phyloP scores from a whole-genome alignment of 805 yeast genomes.

The Priceomyces haplophilus region DNA sequence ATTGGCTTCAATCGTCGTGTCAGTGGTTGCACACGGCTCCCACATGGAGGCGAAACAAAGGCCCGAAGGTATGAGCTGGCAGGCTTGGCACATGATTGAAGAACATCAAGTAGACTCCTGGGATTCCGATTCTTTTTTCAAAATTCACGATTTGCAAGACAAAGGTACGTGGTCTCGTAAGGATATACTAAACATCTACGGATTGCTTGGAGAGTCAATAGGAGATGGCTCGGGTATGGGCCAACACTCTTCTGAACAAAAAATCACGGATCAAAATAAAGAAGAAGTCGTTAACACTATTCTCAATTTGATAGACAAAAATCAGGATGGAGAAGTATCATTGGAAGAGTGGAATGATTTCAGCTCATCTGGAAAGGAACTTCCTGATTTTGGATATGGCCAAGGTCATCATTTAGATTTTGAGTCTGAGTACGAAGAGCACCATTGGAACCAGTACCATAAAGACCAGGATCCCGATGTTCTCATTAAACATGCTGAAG shows the following conservation, averaged over 20 bases:
- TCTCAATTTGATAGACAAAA: slow-evolving; percentile 57
- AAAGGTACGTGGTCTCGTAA: slow-evolving; percentile 51
- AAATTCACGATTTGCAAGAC: slow-evolving; percentile 67
- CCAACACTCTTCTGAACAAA: slow-evolving; percentile 42
- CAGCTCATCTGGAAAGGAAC: slow-evolving; percentile 57
- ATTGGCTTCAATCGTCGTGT: not conserved
- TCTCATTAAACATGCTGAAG: slow-evolving; percentile 77
- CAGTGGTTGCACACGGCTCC: slow-evolving; percentile 6
- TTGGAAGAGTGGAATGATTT: slow-evolving; percentile 69
- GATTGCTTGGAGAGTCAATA: slow-evolving; percentile 68
- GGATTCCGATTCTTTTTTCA: slow-evolving; percentile 75
- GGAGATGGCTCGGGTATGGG: slow-evolving; percentile 94
- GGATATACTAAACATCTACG: slow-evolving; percentile 81
- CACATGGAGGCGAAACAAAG: slow-evolving; percentile 9
- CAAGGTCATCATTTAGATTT: slow-evolving; percentile 94
- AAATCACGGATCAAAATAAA: slow-evolving; percentile 51
- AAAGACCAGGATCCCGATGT: slow-evolving; percentile 80
- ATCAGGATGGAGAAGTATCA: slow-evolving; percentile 63
- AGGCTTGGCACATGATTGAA: slow-evolving; percentile 83
- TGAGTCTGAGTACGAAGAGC: slow-evolving; percentile 89
- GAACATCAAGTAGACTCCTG: slow-evolving; percentile 79
- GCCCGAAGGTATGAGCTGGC: slow-evolving; percentile 66
- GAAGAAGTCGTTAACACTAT: slow-evolving; percentile 55
- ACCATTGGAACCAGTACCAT: slow-evolving; percentile 87
- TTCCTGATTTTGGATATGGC: slow-evolving; percentile 92